A percentile compares a stretch with the other conserved stretches of the same genome.
phyloP scores from a whole-genome alignment of 257 asterid genomes.

The Fraxinus pennsylvanica region DNA sequence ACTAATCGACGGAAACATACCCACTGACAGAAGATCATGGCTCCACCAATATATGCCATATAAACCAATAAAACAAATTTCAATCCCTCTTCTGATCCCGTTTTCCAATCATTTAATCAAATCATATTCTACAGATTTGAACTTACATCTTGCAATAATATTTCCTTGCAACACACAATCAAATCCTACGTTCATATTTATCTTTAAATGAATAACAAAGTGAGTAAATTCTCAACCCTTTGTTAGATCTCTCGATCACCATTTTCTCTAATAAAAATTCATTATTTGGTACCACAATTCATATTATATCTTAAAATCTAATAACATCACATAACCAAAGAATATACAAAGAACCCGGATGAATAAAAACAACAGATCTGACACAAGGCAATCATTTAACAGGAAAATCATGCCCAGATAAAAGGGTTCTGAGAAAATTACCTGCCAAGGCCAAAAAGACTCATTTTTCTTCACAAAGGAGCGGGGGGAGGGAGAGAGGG shows the following conservation, averaged over 20 bases:
- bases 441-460: slow-evolving; percentile 98
- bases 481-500: slow-evolving; percentile 21
- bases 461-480: slow-evolving; percentile 48
- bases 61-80: neutral
- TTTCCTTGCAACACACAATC: slow-evolving; percentile 20
- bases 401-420: slow-evolving; percentile 8
- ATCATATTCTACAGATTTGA: neutral
- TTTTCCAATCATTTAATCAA: slow-evolving; percentile 12
- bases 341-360: slow-evolving; percentile 7
- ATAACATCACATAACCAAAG: slow-evolving; percentile 16
- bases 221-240: neutral
- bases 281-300: neutral
- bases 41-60: slow-evolving; percentile 19
- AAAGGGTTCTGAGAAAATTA: slow-evolving; percentile 25
- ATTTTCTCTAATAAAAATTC: slow-evolving; percentile 6
- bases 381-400: slow-evolving; percentile 16
- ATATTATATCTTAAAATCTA: neutral
- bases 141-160: slow-evolving; percentile 4
- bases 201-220: slow-evolving; percentile 18
- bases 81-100: neutral
- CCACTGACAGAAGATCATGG: slow-evolving; percentile 1
- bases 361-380: slow-evolving; percentile 31
- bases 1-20: neutral
- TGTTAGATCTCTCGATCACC: slow-evolving; percentile 17
- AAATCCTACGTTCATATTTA: neutral